Evolutionary conservation across 768 basidiomycete genomes (phyloP).

Genomic region (Collybia nuda): DNA sequence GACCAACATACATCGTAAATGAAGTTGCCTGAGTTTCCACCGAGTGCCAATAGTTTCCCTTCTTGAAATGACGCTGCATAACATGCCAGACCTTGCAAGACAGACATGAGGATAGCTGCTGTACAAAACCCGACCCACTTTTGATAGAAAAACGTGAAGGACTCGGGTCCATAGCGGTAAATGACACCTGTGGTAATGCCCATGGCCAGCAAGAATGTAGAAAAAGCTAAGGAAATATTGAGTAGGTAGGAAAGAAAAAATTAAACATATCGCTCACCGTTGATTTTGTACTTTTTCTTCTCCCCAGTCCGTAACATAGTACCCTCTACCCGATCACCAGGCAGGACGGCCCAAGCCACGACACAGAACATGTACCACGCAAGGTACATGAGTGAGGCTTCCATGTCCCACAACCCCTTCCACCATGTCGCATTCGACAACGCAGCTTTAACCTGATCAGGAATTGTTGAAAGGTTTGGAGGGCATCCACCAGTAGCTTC

Average conservation of each 20-base stretch:
- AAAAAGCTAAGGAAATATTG: conserved; percentile 61
- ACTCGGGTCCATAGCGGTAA: conserved; percentile 68
- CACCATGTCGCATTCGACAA: conserved; percentile 60
- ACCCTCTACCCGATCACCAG: conserved; percentile 71
- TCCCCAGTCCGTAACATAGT: conserved; percentile 70
- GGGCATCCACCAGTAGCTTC: conserved; percentile 65
- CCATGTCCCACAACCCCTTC: conserved; percentile 77
- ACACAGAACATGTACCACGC: conserved; percentile 93
- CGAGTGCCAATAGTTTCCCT: conserved; percentile 78
- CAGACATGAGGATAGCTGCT: conserved; percentile 76
- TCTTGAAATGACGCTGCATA: conserved; percentile 70
- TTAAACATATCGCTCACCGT: conserved; percentile 55
- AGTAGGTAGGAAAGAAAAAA: conserved; percentile 1
- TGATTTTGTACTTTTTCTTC: conserved; percentile 88
- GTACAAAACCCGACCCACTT: conserved; percentile 90
- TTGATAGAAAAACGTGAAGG: conserved; percentile 89
- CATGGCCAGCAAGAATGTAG: conserved; percentile 80
- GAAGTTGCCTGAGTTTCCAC: conserved; percentile 86
- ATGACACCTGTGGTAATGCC: conserved; percentile 72
- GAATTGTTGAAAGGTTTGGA: conserved; percentile 43
- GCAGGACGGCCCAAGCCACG: conserved; percentile 77
- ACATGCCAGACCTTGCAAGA: conserved; percentile 69
- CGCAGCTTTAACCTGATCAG: conserved; percentile 42
- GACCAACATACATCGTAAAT: conserved; percentile 83
- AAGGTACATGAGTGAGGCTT: conserved; percentile 74